Base-by-base conservation (phyloP, 2,329 filamentous ascomycete species). In the Colletotrichum zoysiae region DNA sequence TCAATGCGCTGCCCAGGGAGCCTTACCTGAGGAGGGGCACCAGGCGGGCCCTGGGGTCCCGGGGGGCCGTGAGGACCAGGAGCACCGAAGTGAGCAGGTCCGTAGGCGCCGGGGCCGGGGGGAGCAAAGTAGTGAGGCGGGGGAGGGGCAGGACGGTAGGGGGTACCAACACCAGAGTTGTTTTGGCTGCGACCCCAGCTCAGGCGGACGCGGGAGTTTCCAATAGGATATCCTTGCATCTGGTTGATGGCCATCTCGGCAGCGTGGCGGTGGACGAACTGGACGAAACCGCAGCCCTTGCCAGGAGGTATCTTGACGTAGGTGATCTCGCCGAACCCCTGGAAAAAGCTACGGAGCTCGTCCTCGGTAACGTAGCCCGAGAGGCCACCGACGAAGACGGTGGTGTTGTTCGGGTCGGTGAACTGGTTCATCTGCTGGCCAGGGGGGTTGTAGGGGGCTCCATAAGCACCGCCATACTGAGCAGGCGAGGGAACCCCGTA, bases 161-260 rank as follows among this genome's bases (percentile, higher is more conserved):
- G 96, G 76, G 96, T 98, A 76, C 96, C 96, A 73, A 97, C 96
- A 70, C 96, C 96, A 74, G 95, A 98, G 88, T 99, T 99, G 90
- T 98, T 99, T 88, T 99, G 96, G 67, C 93, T 97, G 75, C 96
- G 93, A 75, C 96, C 96, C 96, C 96, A 99, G 82, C 94, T 97
- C 76, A 99, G 89, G 78, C 96, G 95, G 72, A 99, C 96, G 76
- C 96, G 95, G 58, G 95, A 98, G 88, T 99, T 99, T 67, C 96
- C 96, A 79, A 99, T 99, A 33, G 96, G 96, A 82, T 99, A 99
- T 73, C 96, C 96, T 85, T 99, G 96, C 96, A 99, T 99, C 85
- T 99, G 96, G 86, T 99, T 99, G 89, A 99, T 99, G 77, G 96
- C 96, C 96, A 99, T 99, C 86, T 99, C 96, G 18, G 96, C 96